Base-by-base conservation (phyloP, 1,284 basidiomycete species). In the Gastroboletus turbinatus region DNA sequence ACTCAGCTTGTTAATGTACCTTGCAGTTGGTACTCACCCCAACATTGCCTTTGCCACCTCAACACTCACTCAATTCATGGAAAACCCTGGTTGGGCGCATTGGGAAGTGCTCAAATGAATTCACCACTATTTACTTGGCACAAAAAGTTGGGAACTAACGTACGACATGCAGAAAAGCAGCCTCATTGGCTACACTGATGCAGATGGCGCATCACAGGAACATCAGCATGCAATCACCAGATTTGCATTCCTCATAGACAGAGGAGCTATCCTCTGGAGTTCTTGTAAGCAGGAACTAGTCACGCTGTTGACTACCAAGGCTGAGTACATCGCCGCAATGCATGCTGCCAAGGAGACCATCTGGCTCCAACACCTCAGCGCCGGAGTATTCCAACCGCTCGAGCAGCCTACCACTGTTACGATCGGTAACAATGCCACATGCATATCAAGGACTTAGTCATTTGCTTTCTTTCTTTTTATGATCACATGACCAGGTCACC, bases 1-100 rank as follows among this genome's bases (percentile, higher is more conserved):
- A 5, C 25, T 55, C 6, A 23, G 57, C 1, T 56, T 39, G 1
- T 16, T 58, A 0, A 58, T 58, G 9, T 38, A 58, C n/a, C 35
- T 48, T 0, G 30, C 33, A 0, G 2, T 23, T 4, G 43, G 46
- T 5, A 49, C 42, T 0, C 11, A 6, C 0, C 53, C 40, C 0
- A 33, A 58, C 10, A 45, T 56, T 4, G 25, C 19, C 0, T 58
- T 55, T 5, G 27, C 19, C 1, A 16, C 23, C 0, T 35, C 10
- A 0, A n/a, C 6, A 0, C 21, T 54, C 0, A 14, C 29, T 0
- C 40, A 49, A 13, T 57, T 51, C 19, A 38, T 6, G 0, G 17
- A 39, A 0, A 58, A 46, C 33, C 21, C 40, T 9, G 23, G 40
- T 6, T 0, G 5, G 5, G 0, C 39, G 0, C 13, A 23, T 7